phyloP scores from a whole-genome alignment of 2,329 filamentous ascomycete species.

The Bipolaris zeicola region DNA sequence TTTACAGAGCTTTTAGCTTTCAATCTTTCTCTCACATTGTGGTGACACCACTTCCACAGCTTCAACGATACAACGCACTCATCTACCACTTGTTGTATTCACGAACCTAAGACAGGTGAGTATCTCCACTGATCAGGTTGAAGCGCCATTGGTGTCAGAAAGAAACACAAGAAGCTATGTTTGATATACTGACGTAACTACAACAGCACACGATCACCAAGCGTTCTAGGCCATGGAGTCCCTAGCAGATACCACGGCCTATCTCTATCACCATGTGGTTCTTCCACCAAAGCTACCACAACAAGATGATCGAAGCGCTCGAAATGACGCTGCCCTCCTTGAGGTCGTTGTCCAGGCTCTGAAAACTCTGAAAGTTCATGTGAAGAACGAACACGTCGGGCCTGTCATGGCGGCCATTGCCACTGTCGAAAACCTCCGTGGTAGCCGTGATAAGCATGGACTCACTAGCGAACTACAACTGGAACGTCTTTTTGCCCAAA shows the following conservation, averaged over 20 bases:
- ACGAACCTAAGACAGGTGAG: not conserved
- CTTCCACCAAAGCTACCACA: slow-evolving; percentile 57
- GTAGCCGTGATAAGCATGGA: slow-evolving; percentile 14
- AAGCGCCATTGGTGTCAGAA: too few species aligned
- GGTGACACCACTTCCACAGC: not conserved
- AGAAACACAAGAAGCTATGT: too few species aligned
- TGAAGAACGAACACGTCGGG: slow-evolving; percentile 6
- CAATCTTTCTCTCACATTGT: not conserved
- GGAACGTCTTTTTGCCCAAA: slow-evolving; percentile 21
- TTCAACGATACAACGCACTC: not conserved
- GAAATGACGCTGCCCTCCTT: slow-evolving; percentile 23
- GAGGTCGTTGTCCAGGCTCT: slow-evolving; percentile 18
- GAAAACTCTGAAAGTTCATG: slow-evolving; percentile 6
- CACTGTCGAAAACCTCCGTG: slow-evolving; percentile 22
- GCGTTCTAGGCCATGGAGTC: slow-evolving; percentile 5
- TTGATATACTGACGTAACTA: not conserved
- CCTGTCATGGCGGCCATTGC: slow-evolving; percentile 13
- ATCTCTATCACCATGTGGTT: slow-evolving; percentile 52
- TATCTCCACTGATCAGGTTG: too few species aligned
- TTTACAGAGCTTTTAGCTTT: not conserved
- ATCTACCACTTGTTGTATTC: not conserved
- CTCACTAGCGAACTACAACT: slow-evolving; percentile 21
- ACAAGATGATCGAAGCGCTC: slow-evolving; percentile 28
- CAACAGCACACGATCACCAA: not conserved
- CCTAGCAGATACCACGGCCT: slow-evolving; percentile 7